Base-by-base conservation (phyloP, 495 filamentous ascomycete species). In the Penicillium desertorum region DNA sequence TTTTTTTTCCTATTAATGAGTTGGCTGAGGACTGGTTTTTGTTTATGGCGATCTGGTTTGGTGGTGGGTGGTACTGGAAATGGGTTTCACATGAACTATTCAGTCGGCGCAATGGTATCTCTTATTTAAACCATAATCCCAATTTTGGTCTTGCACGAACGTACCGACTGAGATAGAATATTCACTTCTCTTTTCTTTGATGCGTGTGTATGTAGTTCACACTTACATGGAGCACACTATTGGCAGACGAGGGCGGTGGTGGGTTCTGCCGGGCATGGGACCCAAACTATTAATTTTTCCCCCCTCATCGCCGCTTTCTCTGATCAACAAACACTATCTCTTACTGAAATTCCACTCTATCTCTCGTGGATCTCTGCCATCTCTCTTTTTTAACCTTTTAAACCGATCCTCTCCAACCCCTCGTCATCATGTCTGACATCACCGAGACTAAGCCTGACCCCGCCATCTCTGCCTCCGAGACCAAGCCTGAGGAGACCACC, bases 381-480 rank as follows among this genome's bases (percentile, higher is more conserved):
- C 39, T 45, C 46, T 46, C 25, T 43, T 51, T 51, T 39, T 57
- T 27, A 47, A 30, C 45, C 25, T 45, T 39, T 36, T 4, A 22
- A 30, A 25, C 54, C 42, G 48, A 55, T 53, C 27, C 36, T 25
- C 27, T 45, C 9, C 46, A 34, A 10, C 51, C 43, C 42, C 46
- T 60, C 27, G 48, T 62, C 73, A 70, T 52, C 61, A 79, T 79
- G 77, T 76, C 77, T 73, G 76, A 77, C 71, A 67, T 69, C 57
- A 63, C 75, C 59, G 76, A 77, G 61, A 73, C 72, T 61, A 78
- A 78, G 69, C 74, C 76, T 60, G 74, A 81, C 73, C 71, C 75
- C 71, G 69, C 77, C 73, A 74, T 73, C 59, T 62, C 64, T 60
- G 70, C 69, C 69, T 68, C 70, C 71, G 76, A 75, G 36, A 59